Evolutionary conservation across 805 yeast genomes (phyloP).

Genomic region (Candida xyloterini): DNA sequence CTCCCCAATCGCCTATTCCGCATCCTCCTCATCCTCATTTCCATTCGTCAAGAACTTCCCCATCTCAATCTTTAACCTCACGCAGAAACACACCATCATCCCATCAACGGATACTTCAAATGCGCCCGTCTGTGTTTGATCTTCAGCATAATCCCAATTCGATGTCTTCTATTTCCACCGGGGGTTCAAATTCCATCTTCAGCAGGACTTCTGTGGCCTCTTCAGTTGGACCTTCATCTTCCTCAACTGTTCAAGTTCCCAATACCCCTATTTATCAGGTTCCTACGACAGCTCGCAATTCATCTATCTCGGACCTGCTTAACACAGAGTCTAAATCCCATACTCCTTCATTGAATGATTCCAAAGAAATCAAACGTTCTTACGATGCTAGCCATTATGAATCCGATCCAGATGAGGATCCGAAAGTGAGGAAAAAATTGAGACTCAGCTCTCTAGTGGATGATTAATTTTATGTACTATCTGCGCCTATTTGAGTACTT

Average conservation of each 20-base stretch:
- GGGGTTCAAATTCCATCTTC: slow-evolving; percentile 26
- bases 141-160: slow-evolving; percentile 20
- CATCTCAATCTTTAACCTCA: slow-evolving; percentile 12
- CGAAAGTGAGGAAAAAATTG: slow-evolving; percentile 10
- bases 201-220: slow-evolving; percentile 25
- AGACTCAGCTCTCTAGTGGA: slow-evolving; percentile 15
- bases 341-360: background rate
- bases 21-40: slow-evolving; percentile 5
- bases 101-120: slow-evolving; percentile 10
- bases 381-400: slow-evolving; percentile 8
- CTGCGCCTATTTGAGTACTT: background rate
- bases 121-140: slow-evolving; percentile 21
- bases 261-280: background rate
- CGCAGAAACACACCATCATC: slow-evolving; percentile 16
- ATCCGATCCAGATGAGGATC: slow-evolving; percentile 1
- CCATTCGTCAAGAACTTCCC: slow-evolving; percentile 11
- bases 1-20: slow-evolving; percentile 13
- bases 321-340: slow-evolving; percentile 22
- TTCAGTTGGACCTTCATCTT: slow-evolving; percentile 11
- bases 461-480: background rate
- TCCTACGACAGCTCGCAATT: slow-evolving; percentile 27
- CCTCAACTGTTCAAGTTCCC: slow-evolving; percentile 5
- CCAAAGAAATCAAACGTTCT: slow-evolving; percentile 3
- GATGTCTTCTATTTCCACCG: slow-evolving; percentile 23
- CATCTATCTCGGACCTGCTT: slow-evolving; percentile 24